Evolutionary conservation across 257 asterid species (phyloP).

Genomic region (Rhazya stricta): DNA sequence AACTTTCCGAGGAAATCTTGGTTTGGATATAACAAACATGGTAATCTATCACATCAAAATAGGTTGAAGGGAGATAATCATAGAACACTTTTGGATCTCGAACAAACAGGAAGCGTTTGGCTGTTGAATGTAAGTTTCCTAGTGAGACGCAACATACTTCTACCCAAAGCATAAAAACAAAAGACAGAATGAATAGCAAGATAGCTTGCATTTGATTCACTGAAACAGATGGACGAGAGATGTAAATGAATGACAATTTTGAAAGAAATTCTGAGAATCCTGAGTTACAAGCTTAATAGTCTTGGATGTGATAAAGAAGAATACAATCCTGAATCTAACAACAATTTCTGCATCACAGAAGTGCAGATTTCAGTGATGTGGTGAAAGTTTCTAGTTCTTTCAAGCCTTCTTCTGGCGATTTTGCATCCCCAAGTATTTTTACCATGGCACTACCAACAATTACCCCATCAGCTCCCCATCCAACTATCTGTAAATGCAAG

Average conservation of each 20-base stretch:
- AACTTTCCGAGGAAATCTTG: too few relatives aligned
- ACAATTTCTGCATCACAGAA: constrained; percentile 24
- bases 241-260: not conserved
- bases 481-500: constrained; percentile 50
- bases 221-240: too few relatives aligned
- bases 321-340: too few relatives aligned
- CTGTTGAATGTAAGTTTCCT: not conserved
- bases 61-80: too few relatives aligned
- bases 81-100: too few relatives aligned
- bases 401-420: constrained; percentile 74
- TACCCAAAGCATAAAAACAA: not conserved
- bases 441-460: constrained; percentile 93
- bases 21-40: too few relatives aligned
- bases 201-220: not conserved
- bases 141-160: not conserved
- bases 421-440: constrained; percentile 67
- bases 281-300: not conserved
- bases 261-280: not conserved
- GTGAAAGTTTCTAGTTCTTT: constrained; percentile 62
- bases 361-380: constrained; percentile 63
- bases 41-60: not conserved
- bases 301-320: not conserved
- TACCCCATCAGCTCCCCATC: constrained; percentile 96
- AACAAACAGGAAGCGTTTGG: not conserved
- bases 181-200: not conserved